Evolutionary conservation across 805 yeast genomes (phyloP), one percentile per base, ranked within the genome.

Genomic region (Barnettozyma salicaria): DNA sequence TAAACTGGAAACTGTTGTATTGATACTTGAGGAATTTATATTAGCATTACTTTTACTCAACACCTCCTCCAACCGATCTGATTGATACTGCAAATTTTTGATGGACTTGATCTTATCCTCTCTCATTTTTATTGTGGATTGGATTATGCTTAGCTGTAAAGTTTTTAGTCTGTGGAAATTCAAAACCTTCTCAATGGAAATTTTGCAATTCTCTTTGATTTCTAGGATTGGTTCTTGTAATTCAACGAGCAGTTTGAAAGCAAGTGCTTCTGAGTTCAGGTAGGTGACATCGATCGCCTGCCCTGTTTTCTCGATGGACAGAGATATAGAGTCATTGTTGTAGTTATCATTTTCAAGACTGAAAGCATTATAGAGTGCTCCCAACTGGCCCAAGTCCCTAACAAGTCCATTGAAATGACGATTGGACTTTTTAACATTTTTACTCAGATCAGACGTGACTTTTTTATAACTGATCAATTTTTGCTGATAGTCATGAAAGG

Each of bases 251-350:
- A 67, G 44, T 25, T 65, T 65, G 39, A 48, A 49, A 4, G 60
- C 58, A 28, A 68, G 45, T 19, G 65, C 64, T 40, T 68, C 72
- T 7, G 68, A 55, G 16, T 77, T 72, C 14, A 78, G 71, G 43
- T 73, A 78, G 26, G 72, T 76, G 27, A 79, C 72, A 57, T 92
- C 97, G 44, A 85, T 78, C 1, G 88, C 81, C 52, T 84, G 88
- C 2, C 97, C 97, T 20, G 87, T 74, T 44, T 78, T 76, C 54
- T 92, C 97, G 42, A 86, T 69, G 3, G 78, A 66, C 4, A 76
- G 53, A 1, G 92, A 74, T 35, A 78, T 27, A 4, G 16, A 11
- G 7, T 30, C 34, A n/a, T 31, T 21, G 3, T 11, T 25, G 32
- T 48, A 34, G 18, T 48, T 41, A 16, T 48, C 49, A 39, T 64